A percentile compares a stretch with the other conserved stretches of the same genome.
Evolutionary conservation across 306 rosid genomes (phyloP).

Genomic region (Luffa aegyptiaca): DNA sequence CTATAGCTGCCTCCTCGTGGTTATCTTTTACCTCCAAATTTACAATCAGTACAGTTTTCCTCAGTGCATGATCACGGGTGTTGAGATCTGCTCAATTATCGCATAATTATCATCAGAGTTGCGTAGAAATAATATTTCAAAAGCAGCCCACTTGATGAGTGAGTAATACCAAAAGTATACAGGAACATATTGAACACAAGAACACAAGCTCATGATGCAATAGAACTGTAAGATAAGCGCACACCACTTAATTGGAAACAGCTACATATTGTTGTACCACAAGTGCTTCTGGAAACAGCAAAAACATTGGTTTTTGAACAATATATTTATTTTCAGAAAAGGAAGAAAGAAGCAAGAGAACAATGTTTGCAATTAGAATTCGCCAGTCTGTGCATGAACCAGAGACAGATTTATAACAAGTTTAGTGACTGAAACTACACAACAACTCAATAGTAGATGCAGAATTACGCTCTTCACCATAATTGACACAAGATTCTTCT

Average conservation of each 20-base stretch:
- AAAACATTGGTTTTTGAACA: neutral
- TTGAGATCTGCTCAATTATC: constrained; percentile 55
- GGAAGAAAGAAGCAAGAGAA: neutral
- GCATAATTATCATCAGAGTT: neutral
- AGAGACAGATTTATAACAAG: neutral
- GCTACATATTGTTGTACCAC: neutral
- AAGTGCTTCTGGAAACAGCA: neutral
- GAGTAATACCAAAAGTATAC: neutral
- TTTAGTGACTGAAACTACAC: neutral
- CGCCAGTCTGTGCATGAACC: neutral
- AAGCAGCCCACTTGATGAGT: neutral
- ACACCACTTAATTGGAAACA: neutral
- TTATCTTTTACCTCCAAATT: constrained; percentile 98
- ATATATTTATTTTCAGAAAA: neutral
- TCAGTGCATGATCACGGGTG: constrained; percentile 52
- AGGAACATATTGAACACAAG: neutral
- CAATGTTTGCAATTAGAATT: neutral
- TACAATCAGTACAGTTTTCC: constrained; percentile 63
- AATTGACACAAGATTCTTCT: too few species aligned
- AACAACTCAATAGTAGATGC: neutral
- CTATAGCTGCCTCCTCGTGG: constrained; percentile 90
- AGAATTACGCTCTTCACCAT: too few species aligned
- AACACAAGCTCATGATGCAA: neutral
- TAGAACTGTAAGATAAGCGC: neutral
- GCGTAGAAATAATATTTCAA: neutral